Base-by-base conservation (phyloP, 306 rosid species). In the Oemleria cerasiformis region DNA sequence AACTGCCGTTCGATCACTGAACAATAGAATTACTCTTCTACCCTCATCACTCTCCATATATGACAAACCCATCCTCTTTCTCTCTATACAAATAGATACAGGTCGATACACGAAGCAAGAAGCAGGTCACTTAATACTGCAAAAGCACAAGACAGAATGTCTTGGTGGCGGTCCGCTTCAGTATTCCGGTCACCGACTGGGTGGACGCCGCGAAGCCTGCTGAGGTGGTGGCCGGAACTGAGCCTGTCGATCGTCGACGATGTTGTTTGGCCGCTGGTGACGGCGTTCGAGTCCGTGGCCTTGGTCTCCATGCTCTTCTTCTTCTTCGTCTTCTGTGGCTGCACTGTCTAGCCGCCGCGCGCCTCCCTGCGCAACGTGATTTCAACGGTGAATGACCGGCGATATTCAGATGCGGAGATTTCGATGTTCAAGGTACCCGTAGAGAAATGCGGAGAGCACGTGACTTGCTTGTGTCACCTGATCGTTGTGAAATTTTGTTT, bases 321-420 rank as follows among this genome's bases (percentile, higher is more conserved):
- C 85, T 93, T 93, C 90, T 90, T 90, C 64, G 56, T 90, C 53
- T 93, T 86, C 89, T 92, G 85, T 63, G 98, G 98, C 47, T 92
- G 97, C 40, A 88, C 90, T 45, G 21, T 92, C 53, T 90, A 68
- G 76, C 21, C 36, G 7, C 11, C 44, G 1, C 14, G 6, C 11
- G 2, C 19, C 5, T 15, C 5, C 44, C 11, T 7, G 8, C 30
- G 58, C 30, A 12, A 30, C 30, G 58, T 23, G 60, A 10, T 21
- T 3, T 55, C 36, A 21, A 21, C 10, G 12, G 1, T 11, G 60
- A 55, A 6, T 20, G 41, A 16, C 8, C 4, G 4, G 67, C 63
- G 13, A 14, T 8, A 3, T 14, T 20, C 39, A 2, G 49, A 23
- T 39, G 49, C 63, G 73, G 51, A 68, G 73, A 40, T 1, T 40